Conservation (phyloP, 1,139 yeast genomes). For the Magnusiomyces fungicola region DNA sequence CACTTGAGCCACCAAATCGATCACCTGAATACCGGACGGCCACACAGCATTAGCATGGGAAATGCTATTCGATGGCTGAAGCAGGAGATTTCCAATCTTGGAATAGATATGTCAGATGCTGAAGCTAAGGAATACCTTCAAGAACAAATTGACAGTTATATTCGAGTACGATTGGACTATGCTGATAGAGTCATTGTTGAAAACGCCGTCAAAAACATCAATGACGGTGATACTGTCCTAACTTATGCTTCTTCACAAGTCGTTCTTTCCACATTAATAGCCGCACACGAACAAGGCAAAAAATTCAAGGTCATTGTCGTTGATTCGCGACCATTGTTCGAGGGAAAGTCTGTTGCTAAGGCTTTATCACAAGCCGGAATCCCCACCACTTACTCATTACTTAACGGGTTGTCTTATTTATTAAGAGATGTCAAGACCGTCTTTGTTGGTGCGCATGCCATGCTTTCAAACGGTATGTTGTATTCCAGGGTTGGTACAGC, state of each 20-base stretch:
- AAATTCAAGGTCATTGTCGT: constrained; percentile 76
- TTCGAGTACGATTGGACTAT: constrained; percentile 75
- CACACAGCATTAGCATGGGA: constrained; percentile 92
- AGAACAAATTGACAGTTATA: constrained; percentile 68
- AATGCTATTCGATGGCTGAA: constrained; percentile 96
- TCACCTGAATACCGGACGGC: constrained; percentile 83
- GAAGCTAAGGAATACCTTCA: constrained; percentile 64
- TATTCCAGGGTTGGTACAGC: constrained; percentile 96
- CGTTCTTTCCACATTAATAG: constrained; percentile 63
- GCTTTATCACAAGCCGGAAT: constrained; percentile 52
- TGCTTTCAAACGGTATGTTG: constrained; percentile 88
- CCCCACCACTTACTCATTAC: constrained; percentile 64
- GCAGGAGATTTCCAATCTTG: constrained; percentile 72
- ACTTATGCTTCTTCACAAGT: constrained; percentile 89
- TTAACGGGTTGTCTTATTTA: constrained; percentile 73
- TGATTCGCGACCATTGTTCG: constrained; percentile 93
- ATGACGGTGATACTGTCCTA: constrained; percentile 68
- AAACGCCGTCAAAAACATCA: constrained; percentile 70
- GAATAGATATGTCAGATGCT: constrained; percentile 63
- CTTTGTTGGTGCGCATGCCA: constrained; percentile 93
- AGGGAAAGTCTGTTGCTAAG: constrained; percentile 73
- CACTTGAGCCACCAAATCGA: constrained; percentile 94
- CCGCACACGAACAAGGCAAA: constrained; percentile 58
- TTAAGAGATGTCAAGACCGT: constrained; percentile 82
- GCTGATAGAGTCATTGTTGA: constrained; percentile 81